Percentiles rank a stretch among this genome's conserved stretches.
phyloP scores from a whole-genome alignment of 805 yeast species.

The Lachancea sp. region DNA sequence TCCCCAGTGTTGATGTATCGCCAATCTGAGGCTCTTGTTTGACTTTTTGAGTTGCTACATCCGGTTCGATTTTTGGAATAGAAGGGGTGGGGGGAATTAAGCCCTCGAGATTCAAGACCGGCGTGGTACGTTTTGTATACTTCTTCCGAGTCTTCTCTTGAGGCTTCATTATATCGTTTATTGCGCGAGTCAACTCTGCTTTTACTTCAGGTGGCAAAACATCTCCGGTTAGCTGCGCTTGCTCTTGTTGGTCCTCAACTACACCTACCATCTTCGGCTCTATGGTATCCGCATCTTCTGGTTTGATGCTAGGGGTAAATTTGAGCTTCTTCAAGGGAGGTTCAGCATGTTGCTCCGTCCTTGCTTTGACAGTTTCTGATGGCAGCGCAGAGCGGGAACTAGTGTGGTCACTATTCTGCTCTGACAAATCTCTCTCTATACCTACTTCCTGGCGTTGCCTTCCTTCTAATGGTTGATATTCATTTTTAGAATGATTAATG shows the following conservation, averaged over 20 bases:
- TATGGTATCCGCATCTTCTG: background rate
- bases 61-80: background rate
- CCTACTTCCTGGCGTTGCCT: background rate
- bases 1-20: background rate
- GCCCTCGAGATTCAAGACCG: slow-evolving; percentile 28
- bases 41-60: background rate
- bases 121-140: slow-evolving; percentile 16
- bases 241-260: background rate
- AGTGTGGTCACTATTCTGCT: background rate
- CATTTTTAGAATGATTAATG: background rate
- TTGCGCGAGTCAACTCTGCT: slow-evolving; percentile 2
- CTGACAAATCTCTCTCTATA: background rate
- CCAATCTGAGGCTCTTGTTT: background rate
- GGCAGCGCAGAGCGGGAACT: background rate
- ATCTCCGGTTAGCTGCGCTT: background rate
- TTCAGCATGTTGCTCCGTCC: background rate
- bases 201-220: slow-evolving; percentile 6
- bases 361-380: slow-evolving; percentile 13
- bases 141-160: slow-evolving; percentile 6
- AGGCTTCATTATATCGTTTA: slow-evolving; percentile 4
- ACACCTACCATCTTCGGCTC: background rate
- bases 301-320: slow-evolving; percentile 2
- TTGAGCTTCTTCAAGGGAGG: background rate
- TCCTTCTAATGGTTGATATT: background rate
- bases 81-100: slow-evolving; percentile 23